These are phyloP conservation scores for Bipolaris zeicola DNA, from an alignment of 2,329 filamentous ascomycete genomes.

Conservation along the genomic window DNA sequence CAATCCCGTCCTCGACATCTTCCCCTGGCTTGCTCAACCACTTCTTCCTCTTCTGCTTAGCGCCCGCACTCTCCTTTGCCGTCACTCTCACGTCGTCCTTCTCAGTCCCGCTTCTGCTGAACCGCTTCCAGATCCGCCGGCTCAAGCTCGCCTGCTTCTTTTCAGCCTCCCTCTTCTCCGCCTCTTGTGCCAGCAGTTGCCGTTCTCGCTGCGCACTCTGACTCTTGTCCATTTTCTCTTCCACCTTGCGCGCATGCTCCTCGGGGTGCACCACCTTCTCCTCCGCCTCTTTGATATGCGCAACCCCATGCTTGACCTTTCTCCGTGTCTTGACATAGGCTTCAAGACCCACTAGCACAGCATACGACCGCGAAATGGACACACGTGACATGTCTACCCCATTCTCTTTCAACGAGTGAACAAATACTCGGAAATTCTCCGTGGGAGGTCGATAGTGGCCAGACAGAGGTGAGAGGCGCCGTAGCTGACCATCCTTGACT, in stretches of 20 bases:
- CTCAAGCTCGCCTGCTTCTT: constrained; percentile 40
- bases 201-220: constrained; percentile 66
- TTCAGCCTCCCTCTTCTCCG: constrained; percentile 55
- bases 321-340: constrained; percentile 73
- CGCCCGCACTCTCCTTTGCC: constrained; percentile 25
- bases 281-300: constrained; percentile 59
- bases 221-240: constrained; percentile 62
- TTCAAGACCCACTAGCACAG: constrained; percentile 81
- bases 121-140: constrained; percentile 38
- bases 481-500: constrained; percentile 79
- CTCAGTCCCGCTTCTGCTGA: constrained; percentile 23
- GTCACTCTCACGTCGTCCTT: constrained; percentile 25
- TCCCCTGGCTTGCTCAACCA: constrained; percentile 39
- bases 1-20: constrained; percentile 46
- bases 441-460: constrained; percentile 88
- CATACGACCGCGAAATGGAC: constrained; percentile 80
- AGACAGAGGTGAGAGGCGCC: constrained; percentile 68
- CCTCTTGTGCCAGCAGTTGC: constrained; percentile 52
- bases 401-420: constrained; percentile 71
- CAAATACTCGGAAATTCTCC: constrained; percentile 81
- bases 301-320: constrained; percentile 63
- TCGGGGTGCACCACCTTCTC: constrained; percentile 68
- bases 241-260: constrained; percentile 55
- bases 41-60: constrained; percentile 35
- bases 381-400: constrained; percentile 81